Evolutionary conservation across 75 land plant species (phyloP).

Genomic region (Picea glauca): DNA sequence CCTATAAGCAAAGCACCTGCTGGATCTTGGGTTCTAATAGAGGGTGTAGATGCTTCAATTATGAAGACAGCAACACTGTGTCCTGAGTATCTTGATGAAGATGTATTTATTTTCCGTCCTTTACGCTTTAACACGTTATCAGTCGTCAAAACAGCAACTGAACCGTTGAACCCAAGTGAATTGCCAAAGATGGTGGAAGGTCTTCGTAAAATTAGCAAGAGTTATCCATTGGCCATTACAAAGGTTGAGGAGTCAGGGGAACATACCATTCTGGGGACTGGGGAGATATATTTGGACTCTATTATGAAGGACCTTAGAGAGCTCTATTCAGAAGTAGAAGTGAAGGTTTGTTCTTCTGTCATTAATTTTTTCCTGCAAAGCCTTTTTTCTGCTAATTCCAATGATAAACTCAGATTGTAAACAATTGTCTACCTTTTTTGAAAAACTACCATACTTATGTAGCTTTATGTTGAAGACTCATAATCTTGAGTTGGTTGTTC

Average conservation of each 20-base stretch:
- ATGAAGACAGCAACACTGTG: slow-evolving; percentile 98
- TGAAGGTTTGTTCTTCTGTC: slow-evolving; percentile 55
- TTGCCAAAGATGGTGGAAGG: slow-evolving; percentile 99
- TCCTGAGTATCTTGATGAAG: slow-evolving; percentile 77
- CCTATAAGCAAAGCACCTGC: slow-evolving; percentile 93
- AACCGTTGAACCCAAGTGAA: slow-evolving; percentile 98
- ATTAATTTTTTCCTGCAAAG: neutral
- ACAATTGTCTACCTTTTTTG: neutral
- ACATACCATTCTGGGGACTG: slow-evolving; percentile 97
- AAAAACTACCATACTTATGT: neutral
- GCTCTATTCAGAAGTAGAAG: slow-evolving; percentile 99
- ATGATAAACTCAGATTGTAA: neutral
- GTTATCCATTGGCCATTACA: slow-evolving; percentile 97
- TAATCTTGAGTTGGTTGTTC: neutral
- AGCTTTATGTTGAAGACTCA: neutral
- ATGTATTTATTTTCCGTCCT: slow-evolving; percentile 90
- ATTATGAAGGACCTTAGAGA: slow-evolving; percentile 99
- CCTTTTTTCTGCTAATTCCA: neutral
- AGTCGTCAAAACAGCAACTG: slow-evolving; percentile 98
- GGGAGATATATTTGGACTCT: slow-evolving; percentile 93
- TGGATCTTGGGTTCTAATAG: slow-evolving; percentile 99
- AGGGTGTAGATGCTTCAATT: slow-evolving; percentile 99
- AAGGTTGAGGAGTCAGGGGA: slow-evolving; percentile 99
- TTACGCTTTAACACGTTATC: slow-evolving; percentile 90
- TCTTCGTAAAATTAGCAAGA: slow-evolving; percentile 96